A percentile compares a stretch with the other conserved stretches of the same genome.
Conservation (phyloP, 148 eudicot species). For the Dysphania ambrosioides region DNA sequence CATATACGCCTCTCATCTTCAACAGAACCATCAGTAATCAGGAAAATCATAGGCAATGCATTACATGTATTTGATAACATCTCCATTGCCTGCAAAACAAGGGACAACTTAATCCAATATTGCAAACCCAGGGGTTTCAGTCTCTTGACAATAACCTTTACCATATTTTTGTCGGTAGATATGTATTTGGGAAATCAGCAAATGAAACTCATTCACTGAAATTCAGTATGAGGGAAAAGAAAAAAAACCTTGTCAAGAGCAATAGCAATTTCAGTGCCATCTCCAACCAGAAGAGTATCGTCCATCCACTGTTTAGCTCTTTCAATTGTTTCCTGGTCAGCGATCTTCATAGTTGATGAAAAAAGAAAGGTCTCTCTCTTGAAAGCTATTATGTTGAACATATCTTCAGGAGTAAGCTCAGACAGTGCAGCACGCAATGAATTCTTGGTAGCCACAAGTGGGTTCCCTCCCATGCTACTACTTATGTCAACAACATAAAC, state of each 20-base stretch:
- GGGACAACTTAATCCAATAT: not conserved
- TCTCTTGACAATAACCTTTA: not conserved
- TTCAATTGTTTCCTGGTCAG: conserved; percentile 55
- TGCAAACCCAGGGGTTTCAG: not conserved
- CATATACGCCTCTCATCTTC: conserved; percentile 88
- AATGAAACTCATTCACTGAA: not conserved
- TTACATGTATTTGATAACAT: conserved; percentile 53
- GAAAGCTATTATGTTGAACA: conserved; percentile 75
- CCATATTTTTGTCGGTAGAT: not conserved
- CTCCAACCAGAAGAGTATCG: conserved; percentile 58
- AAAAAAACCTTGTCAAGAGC: conserved; percentile 73
- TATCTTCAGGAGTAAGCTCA: conserved; percentile 65
- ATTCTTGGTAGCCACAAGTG: conserved; percentile 58
- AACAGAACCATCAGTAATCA: conserved; percentile 90
- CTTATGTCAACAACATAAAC: conserved; percentile 85
- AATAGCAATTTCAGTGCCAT: conserved; percentile 68
- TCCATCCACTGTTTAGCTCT: conserved; percentile 71
- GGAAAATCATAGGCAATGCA: conserved; percentile 62
- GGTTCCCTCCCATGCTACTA: conserved; percentile 81
- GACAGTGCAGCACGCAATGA: conserved; percentile 59
- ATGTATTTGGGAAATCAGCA: not conserved
- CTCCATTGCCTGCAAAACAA: conserved; percentile 63
- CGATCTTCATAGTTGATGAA: conserved; percentile 54
- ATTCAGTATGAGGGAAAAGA: conserved; percentile 9
- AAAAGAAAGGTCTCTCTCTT: conserved; percentile 45